Percentiles rank a stretch among this genome's conserved stretches.
phyloP scores from a whole-genome alignment of 1,284 basidiomycete species.

The Cutaneotrichosporon sp. region DNA sequence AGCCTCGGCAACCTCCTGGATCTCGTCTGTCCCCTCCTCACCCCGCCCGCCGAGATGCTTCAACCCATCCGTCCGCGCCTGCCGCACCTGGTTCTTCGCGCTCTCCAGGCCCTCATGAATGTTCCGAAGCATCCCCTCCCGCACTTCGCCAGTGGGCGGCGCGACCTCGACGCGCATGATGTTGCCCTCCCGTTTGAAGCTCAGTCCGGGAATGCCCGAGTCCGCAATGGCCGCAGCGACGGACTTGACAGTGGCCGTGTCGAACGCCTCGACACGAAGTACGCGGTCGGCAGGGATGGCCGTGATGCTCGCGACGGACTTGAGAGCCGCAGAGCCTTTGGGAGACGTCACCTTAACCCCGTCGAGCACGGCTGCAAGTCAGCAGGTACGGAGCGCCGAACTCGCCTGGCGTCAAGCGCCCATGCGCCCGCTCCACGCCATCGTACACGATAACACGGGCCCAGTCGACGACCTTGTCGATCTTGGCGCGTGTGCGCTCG shows the following conservation, averaged over 20 bases:
- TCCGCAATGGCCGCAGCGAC: slow-evolving; percentile 44
- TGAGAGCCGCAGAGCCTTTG: slow-evolving; percentile 30
- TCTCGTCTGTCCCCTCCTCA: slow-evolving; percentile 33
- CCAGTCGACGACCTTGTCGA: slow-evolving; percentile 24
- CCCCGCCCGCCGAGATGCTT: slow-evolving; percentile 38
- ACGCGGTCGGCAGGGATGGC: slow-evolving; percentile 23
- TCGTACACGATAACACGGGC: slow-evolving; percentile 40
- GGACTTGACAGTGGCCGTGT: slow-evolving; percentile 36
- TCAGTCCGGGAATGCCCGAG: slow-evolving; percentile 46
- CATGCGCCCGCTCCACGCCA: slow-evolving; percentile 43
- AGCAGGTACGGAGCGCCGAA: neutral
- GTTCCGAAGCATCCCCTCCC: slow-evolving; percentile 32
- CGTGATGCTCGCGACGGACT: slow-evolving; percentile 41
- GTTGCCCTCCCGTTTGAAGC: slow-evolving; percentile 31
- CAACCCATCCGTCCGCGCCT: slow-evolving; percentile 39
- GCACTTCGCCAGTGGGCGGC: slow-evolving; percentile 42
- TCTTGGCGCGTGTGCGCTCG: neutral
- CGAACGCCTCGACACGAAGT: slow-evolving; percentile 42
- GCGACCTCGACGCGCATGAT: slow-evolving; percentile 35
- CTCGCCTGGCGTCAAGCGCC: slow-evolving; percentile 43
- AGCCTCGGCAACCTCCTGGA: slow-evolving; percentile 40
- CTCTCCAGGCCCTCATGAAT: slow-evolving; percentile 35
- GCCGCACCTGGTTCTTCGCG: slow-evolving; percentile 43
- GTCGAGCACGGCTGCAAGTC: slow-evolving; percentile 40
- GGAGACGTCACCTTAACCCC: slow-evolving; percentile 36